Base-by-base conservation (phyloP, 495 filamentous ascomycete genomes). In the Hyaloscypha variabilis region DNA sequence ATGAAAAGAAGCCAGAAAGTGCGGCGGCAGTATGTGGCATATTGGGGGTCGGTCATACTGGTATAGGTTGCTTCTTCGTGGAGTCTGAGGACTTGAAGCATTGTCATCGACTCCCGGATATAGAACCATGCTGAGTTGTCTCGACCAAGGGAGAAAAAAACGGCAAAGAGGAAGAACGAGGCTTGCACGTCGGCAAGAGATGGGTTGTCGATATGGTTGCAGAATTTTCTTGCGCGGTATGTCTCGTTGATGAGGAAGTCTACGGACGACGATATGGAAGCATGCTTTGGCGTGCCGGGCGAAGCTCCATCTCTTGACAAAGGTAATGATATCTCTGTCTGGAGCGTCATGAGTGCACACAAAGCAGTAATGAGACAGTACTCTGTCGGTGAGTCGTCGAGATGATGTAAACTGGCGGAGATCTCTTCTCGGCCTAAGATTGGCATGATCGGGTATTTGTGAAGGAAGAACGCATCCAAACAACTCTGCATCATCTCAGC, bases 121-220 rank as follows among this genome's bases (percentile, higher is more conserved):
- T 68, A 65, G 23, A 64, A 65, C 61, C 62, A 64, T 31, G 66
- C 66, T 5, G 62, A 28, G 14, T 63, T 65, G 24, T 64, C 51
- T 54, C 42, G 59, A 17, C 56, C 54, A 14, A 59, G n/a, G n/a
- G 31, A 29, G 30, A 60, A 58, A n/a, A 64, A 56, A 21, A 24
- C 52, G 14, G 55, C 62, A 34, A 68, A 65, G 24, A 73, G 74
- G 65, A 75, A 77, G 69, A 76, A 79, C 66, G 68, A 70, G n/a
- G 76, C 76, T 56, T 64, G 61, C 1, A 57, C 61, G 23, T 50
- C 31, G 6, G 30, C 21, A 2, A 64, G 30, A 24, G 61, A 29
- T 21, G 50, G 61, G 28, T 17, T 25, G 8, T 64, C 50, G 29
- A 64, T 64, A 28, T 56, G 26, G 24, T 56, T 28, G 23, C 29